These are phyloP conservation scores for Trichoderma erinaceum DNA, from an alignment of 495 filamentous ascomycete genomes.

Conservation along the genomic window DNA sequence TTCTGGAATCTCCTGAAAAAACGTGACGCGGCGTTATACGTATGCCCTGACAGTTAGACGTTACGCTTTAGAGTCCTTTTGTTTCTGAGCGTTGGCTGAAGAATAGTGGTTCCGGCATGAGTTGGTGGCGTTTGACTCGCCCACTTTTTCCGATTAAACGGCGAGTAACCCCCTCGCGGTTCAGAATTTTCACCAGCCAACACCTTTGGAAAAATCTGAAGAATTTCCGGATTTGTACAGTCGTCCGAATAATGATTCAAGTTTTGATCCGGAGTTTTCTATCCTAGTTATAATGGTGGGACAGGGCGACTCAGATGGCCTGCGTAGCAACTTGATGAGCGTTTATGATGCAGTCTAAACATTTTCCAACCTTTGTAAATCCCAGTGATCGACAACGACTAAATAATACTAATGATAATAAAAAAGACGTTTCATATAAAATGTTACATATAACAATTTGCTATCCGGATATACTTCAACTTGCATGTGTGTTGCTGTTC, in stretches of 20 bases:
- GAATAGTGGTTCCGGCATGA: not conserved
- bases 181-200: not conserved
- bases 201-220: not conserved
- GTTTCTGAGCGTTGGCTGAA: not conserved
- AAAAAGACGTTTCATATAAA: too few species aligned
- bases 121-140: not conserved
- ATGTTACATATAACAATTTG: too few species aligned
- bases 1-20: not conserved
- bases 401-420: too few species aligned
- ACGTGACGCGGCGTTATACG: constrained; percentile 7
- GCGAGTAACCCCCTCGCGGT: not conserved
- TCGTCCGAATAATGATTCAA: not conserved
- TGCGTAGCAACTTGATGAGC: too few species aligned
- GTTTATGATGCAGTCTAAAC: too few species aligned
- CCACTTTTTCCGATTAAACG: not conserved
- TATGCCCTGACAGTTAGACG: not conserved
- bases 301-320: too few species aligned
- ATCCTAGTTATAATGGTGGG: too few species aligned
- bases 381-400: too few species aligned
- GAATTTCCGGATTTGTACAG: not conserved
- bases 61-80: not conserved
- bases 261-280: not conserved
- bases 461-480: too few species aligned
- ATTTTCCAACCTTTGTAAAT: too few species aligned
- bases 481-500: too few species aligned